A percentile compares a stretch with the other conserved stretches of the same genome.
Conservation (phyloP, 2,329 filamentous ascomycete species). For the Teratosphaeria epicoccoides region DNA sequence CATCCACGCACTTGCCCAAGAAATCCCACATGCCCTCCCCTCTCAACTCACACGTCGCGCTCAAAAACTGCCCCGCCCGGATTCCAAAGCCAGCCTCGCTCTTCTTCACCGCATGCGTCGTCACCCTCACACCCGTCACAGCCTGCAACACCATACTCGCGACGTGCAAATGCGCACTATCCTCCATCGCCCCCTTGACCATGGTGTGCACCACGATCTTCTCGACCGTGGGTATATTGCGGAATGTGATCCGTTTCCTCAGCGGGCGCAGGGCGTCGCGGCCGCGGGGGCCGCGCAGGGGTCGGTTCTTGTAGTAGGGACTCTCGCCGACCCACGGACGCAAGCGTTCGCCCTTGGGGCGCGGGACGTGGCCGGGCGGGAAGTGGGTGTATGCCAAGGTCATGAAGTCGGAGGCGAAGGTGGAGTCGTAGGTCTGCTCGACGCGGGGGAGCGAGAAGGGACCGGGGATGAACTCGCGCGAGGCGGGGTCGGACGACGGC, state of each 20-base stretch:
- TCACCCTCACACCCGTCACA: slow-evolving; percentile 66
- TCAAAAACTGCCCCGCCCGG: slow-evolving; percentile 57
- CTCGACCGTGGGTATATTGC: slow-evolving; percentile 72
- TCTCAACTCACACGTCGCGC: slow-evolving; percentile 65
- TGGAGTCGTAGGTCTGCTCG: slow-evolving; percentile 80
- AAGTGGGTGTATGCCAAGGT: slow-evolving; percentile 79
- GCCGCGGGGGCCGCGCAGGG: slow-evolving; percentile 73
- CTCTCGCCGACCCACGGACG: slow-evolving; percentile 81
- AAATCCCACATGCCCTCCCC: slow-evolving; percentile 84
- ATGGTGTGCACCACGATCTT: slow-evolving; percentile 72
- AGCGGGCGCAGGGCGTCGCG: slow-evolving; percentile 59
- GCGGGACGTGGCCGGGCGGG: slow-evolving; percentile 60
- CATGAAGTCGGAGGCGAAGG: slow-evolving; percentile 77
- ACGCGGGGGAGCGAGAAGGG: slow-evolving; percentile 82
- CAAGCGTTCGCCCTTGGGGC: slow-evolving; percentile 53
- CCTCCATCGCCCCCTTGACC: slow-evolving; percentile 55
- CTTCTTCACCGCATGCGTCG: slow-evolving; percentile 57
- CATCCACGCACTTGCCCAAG: slow-evolving; percentile 75
- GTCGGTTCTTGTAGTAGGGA: slow-evolving; percentile 88
- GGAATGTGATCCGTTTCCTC: slow-evolving; percentile 59
- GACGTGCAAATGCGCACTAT: slow-evolving; percentile 67
- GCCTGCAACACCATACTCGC: slow-evolving; percentile 76
- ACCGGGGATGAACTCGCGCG: slow-evolving; percentile 78
- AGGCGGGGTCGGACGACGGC: slow-evolving; percentile 73
- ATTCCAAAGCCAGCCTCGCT: slow-evolving; percentile 69